Conservation (phyloP, 352 stramenopile genomes). For the Globisporangium spinosum region DNA sequence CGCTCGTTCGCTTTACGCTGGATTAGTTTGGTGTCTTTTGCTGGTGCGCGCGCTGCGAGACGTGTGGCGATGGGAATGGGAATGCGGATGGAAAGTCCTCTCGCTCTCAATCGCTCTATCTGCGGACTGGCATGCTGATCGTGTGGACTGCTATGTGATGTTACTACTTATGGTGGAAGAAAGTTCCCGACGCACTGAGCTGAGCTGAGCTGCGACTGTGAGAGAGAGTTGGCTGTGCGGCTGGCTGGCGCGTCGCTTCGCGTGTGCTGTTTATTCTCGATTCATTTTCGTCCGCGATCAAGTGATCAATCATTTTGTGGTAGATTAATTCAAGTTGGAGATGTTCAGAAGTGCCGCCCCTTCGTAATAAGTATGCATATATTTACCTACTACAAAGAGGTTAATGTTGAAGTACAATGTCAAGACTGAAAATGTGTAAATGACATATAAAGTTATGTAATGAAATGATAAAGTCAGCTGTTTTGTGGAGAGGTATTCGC, state of each 20-base stretch:
- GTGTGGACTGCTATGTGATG: not conserved
- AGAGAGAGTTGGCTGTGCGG: too few species aligned
- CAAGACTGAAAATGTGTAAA: not conserved
- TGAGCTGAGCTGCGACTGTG: not conserved
- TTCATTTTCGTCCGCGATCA: not conserved
- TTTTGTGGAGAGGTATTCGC: not conserved
- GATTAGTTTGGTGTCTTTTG: not conserved
- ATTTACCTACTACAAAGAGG: not conserved
- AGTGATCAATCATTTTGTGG: not conserved
- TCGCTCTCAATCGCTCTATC: not conserved
- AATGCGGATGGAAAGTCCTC: not conserved
- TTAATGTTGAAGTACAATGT: not conserved
- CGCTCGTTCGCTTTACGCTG: not conserved
- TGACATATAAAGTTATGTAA: not conserved
- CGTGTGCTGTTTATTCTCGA: not conserved
- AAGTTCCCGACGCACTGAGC: slow-evolving; percentile 12
- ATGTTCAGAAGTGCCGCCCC: not conserved
- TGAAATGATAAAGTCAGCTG: not conserved
- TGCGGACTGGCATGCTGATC: not conserved
- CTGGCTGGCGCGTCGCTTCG: slow-evolving; percentile 12
- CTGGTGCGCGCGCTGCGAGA: not conserved
- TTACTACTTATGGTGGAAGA: slow-evolving; percentile 1
- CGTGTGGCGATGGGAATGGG: not conserved
- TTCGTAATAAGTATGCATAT: not conserved
- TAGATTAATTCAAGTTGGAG: not conserved